Percentiles rank a stretch among this genome's conserved stretches.
phyloP scores from a whole-genome alignment of 106 monocot species.

The Dioscorea zingiberensis region DNA sequence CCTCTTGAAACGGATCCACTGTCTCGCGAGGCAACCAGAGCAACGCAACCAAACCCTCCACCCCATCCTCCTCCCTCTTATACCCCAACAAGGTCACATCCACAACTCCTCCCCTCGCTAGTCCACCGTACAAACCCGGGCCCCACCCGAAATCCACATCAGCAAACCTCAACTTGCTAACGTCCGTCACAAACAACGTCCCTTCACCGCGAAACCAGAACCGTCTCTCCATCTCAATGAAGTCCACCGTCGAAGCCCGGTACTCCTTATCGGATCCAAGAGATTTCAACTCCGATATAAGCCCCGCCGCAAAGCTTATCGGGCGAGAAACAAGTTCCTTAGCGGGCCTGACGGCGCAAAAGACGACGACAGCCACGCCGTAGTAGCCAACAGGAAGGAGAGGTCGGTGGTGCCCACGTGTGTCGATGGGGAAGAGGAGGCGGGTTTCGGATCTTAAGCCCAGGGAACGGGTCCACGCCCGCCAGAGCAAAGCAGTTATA shows the following conservation, averaged over 20 bases:
- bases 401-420: neutral
- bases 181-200: slow-evolving; percentile 6
- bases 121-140: neutral
- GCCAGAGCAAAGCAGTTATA: slow-evolving; percentile 6
- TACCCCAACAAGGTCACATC: neutral
- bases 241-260: neutral
- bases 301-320: neutral
- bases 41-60: no score
- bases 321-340: neutral
- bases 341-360: neutral
- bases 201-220: neutral
- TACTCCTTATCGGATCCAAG: neutral
- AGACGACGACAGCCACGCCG: neutral
- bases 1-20: no score
- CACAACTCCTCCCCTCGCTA: neutral
- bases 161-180: slow-evolving; percentile 5
- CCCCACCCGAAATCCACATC: slow-evolving; percentile 8
- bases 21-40: no score
- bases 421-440: slow-evolving; percentile 2
- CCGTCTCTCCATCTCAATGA: slow-evolving; percentile 2
- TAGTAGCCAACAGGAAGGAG: slow-evolving; percentile 1
- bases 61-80: no score
- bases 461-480: neutral
- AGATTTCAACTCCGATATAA: neutral
- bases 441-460: neutral